Percentiles rank a stretch among this genome's conserved stretches.
Evolutionary conservation across 2,329 filamentous ascomycete genomes (phyloP).

Genomic region (Leptographium galeiforme): DNA sequence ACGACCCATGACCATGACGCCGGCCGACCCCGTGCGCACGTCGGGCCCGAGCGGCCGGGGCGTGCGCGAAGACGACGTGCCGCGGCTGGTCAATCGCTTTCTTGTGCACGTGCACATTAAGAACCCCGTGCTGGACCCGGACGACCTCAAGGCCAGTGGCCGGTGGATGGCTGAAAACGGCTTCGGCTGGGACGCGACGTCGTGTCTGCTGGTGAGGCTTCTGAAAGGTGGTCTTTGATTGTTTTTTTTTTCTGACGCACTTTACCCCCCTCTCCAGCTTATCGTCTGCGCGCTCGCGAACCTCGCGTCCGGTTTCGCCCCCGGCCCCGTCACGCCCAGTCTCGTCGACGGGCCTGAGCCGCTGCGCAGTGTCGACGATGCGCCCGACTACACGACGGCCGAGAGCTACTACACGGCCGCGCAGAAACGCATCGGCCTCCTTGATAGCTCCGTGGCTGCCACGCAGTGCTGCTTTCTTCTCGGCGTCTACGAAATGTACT

Average conservation of each 20-base stretch:
- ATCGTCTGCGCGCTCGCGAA: neutral
- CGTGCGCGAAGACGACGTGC: conserved; percentile 16
- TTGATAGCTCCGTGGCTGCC: neutral
- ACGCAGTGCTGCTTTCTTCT: conserved; percentile 4
- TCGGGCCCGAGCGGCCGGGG: neutral
- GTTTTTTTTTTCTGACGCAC: no score
- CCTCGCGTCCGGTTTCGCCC: neutral
- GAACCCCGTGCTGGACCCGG: conserved; percentile 21
- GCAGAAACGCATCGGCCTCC: neutral
- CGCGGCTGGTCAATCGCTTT: conserved; percentile 17
- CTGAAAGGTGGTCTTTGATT: no score
- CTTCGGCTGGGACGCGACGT: conserved; percentile 17
- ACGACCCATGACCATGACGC: neutral
- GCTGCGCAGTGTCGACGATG: neutral
- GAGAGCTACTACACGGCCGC: conserved; percentile 4
- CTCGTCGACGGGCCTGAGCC: neutral
- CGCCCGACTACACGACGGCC: neutral
- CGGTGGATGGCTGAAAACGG: conserved; percentile 15
- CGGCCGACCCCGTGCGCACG: neutral
- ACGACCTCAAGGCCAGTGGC: conserved; percentile 13
- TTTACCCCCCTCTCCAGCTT: neutral
- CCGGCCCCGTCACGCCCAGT: neutral
- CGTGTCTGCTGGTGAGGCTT: conserved; percentile 16
- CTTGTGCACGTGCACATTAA: conserved; percentile 21
- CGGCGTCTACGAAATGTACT: conserved; percentile 7